Conservation (phyloP, 148 eudicot genomes). For the Dysphania ambrosioides region DNA sequence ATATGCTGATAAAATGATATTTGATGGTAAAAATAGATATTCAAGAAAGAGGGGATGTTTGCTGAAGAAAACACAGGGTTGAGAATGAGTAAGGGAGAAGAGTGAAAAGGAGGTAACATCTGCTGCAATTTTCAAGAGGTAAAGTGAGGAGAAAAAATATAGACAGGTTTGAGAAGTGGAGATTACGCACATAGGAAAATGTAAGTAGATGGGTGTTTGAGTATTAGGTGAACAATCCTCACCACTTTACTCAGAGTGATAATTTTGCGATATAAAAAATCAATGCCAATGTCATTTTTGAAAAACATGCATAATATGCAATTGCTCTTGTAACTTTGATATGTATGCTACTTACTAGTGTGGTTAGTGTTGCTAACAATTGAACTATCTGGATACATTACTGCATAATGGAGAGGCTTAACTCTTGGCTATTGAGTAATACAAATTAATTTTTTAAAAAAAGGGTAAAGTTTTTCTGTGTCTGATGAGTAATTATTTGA, state of each 20-base stretch:
- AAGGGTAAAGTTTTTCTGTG: not conserved
- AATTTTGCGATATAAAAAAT: no score
- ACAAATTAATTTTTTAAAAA: not conserved
- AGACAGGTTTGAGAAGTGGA: not conserved
- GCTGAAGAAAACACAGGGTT: no score
- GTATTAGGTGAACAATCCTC: no score
- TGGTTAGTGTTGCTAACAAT: not conserved
- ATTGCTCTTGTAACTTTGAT: not conserved
- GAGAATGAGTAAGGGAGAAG: not conserved
- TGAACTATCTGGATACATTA: not conserved
- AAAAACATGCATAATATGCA: not conserved
- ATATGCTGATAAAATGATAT: no score
- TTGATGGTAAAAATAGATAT: not conserved
- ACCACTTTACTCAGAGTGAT: no score
- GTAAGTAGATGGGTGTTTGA: no score
- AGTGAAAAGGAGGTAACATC: not conserved
- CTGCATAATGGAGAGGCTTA: not conserved
- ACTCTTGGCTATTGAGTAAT: slow-evolving; percentile 1
- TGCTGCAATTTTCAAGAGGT: not conserved
- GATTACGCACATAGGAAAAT: not conserved
- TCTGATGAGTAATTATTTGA: not conserved
- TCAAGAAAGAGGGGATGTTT: not conserved
- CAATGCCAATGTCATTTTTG: no score
- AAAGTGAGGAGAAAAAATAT: not conserved
- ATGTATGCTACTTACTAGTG: not conserved